Base-by-base conservation (phyloP, 352 stramenopile species). In the Pythium scleroteichum region DNA sequence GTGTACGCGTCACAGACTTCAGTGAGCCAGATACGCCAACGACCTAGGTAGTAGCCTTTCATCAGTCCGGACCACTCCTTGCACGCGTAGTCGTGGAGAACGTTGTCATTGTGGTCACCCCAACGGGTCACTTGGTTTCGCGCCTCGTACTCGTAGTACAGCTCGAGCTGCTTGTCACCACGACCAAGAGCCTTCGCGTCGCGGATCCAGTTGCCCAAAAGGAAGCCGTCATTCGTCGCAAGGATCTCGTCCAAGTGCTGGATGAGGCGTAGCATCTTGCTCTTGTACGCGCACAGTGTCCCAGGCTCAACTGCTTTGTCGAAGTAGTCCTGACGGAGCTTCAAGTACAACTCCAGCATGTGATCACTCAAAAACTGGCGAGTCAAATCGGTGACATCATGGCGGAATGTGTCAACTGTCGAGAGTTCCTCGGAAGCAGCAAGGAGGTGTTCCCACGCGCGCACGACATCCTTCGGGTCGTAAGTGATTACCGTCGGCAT, bases 361-460 rank as follows among this genome's bases (percentile, higher is more conserved):
- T 78, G 61, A 47, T 94, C 79, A 42, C 79, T 90, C 12, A 92
- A 41, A 27, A 78, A 87, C 56, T 94, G 82, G 1, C 82, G 79
- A 16, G 85, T 88, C n/a, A 94, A 69, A 44, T 94, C 85, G 2
- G 88, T 79, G n/a, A 92, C 59, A 56, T 94, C 85, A 42, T 94
- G 81, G 16, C 73, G 79, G 46, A 82, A 94, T 3, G 77, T 78
- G 42, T 89, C 80, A 5, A 85, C 47, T 9, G 54, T 29, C 2
- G 59, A 68, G 3, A 94, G 66, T 14, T 73, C 72, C 2, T 61
- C 45, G 0, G 71, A 68, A n/a, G 79, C 78, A 10, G 66, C 39
- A 6, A 92, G 60, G 29, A 94, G 49, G 14, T 78, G 63, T 27
- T 78, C 85, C 77, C 76, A 88, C n/a, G 81, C 80, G 4, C 69